These are phyloP conservation scores for Hammondia hammondi DNA, from an alignment of 169 alveolate genomes.

Conservation along the genomic window DNA sequence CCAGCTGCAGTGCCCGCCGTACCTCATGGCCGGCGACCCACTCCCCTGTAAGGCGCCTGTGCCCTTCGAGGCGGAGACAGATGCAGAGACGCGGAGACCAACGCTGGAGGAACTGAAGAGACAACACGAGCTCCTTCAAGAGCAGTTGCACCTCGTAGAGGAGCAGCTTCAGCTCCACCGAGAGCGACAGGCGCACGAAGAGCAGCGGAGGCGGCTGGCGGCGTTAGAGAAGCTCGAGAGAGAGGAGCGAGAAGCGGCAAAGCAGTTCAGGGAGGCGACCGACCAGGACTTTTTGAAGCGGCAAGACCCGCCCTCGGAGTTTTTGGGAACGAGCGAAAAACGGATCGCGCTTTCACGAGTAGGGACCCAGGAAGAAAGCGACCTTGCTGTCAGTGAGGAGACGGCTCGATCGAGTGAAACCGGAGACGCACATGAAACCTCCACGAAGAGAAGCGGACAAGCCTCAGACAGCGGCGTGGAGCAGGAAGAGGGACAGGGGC, in stretches of 20 bases:
- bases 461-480: no score
- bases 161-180: conserved; percentile 20
- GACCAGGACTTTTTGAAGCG: not conserved
- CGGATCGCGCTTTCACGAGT: no score
- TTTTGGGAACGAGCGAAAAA: no score
- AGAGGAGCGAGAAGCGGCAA: not conserved
- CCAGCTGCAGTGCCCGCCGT: not conserved
- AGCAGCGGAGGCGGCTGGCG: conserved; percentile 25
- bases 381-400: no score
- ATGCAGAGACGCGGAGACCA: not conserved
- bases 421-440: no score
- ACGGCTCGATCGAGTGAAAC: no score
- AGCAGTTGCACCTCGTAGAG: conserved; percentile 16
- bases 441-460: no score
- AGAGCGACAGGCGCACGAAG: conserved; percentile 32
- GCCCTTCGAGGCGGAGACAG: not conserved
- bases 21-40: not conserved
- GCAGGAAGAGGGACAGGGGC: no score
- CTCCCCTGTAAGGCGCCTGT: not conserved
- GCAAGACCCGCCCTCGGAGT: not conserved
- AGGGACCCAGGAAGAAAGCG: no score
- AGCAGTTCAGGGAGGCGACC: not conserved
- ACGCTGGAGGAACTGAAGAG: not conserved
- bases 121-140: conserved; percentile 5
- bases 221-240: not conserved